Conservation (phyloP, 2,329 filamentous ascomycete genomes). For the Boeremia exigua region DNA sequence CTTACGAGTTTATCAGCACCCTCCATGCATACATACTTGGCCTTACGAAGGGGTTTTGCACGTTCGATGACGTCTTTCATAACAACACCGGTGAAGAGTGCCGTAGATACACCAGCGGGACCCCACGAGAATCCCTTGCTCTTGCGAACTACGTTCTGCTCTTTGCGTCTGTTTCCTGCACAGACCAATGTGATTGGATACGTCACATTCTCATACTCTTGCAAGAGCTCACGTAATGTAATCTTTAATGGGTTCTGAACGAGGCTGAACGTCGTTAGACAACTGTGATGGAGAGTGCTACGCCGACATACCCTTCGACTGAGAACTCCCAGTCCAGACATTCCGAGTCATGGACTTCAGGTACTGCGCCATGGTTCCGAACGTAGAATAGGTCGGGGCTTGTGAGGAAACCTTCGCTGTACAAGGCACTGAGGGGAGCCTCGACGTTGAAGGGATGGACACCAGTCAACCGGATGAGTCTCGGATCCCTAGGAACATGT, state of each 20-base stretch:
- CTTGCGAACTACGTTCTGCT: slow-evolving; percentile 89
- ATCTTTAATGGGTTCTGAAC: slow-evolving; percentile 78
- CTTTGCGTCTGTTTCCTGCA: slow-evolving; percentile 88
- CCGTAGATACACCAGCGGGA: slow-evolving; percentile 82
- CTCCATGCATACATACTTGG: slow-evolving; percentile 88
- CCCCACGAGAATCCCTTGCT: slow-evolving; percentile 97
- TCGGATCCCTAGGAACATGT: slow-evolving; percentile 79
- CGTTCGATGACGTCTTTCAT: slow-evolving; percentile 73
- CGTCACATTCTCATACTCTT: slow-evolving; percentile 79
- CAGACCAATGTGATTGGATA: slow-evolving; percentile 89
- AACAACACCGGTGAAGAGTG: slow-evolving; percentile 83
- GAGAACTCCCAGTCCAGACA: slow-evolving; percentile 81
- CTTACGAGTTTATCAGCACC: slow-evolving; percentile 78
- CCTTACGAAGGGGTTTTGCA: slow-evolving; percentile 71
- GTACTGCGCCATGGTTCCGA: slow-evolving; percentile 85
- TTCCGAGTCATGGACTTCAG: slow-evolving; percentile 73
- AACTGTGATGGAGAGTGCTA: not conserved
- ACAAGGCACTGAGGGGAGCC: slow-evolving; percentile 78
- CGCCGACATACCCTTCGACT: slow-evolving; percentile 68
- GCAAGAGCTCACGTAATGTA: slow-evolving; percentile 73
- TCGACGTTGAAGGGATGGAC: slow-evolving; percentile 92
- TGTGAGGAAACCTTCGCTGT: slow-evolving; percentile 82
- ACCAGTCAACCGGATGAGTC: slow-evolving; percentile 85
- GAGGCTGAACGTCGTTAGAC: slow-evolving; percentile 53
- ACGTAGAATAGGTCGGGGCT: slow-evolving; percentile 90